Conservation (phyloP, 2,329 filamentous ascomycete genomes). For the Cordyceps pruinosa region DNA sequence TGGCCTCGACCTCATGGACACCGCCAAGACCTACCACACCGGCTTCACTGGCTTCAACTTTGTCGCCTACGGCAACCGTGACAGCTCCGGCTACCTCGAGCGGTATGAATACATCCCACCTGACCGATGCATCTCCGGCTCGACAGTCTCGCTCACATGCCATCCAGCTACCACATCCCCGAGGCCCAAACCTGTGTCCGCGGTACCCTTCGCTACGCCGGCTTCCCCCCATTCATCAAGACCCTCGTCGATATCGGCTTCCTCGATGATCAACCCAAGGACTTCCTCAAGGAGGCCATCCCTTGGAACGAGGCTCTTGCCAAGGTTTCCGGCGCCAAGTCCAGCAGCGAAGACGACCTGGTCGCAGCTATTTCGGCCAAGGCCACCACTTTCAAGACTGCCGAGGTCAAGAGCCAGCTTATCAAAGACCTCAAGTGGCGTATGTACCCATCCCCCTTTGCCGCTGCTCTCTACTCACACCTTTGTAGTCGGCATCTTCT, state of each 20-base stretch:
- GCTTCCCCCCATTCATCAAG: slow-evolving; percentile 87
- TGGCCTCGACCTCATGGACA: slow-evolving; percentile 70
- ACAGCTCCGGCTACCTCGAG: slow-evolving; percentile 81
- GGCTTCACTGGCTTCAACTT: slow-evolving; percentile 79
- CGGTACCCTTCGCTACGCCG: slow-evolving; percentile 74
- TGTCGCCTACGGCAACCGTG: slow-evolving; percentile 89
- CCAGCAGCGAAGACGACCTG: slow-evolving; percentile 62
- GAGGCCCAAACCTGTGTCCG: slow-evolving; percentile 86
- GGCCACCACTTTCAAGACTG: slow-evolving; percentile 54
- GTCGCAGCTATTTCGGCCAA: slow-evolving; percentile 67
- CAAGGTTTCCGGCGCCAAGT: slow-evolving; percentile 64
- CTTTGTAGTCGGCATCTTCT: slow-evolving; percentile 51
- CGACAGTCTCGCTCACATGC: background rate
- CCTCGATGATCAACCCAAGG: slow-evolving; percentile 62
- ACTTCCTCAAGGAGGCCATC: slow-evolving; percentile 59
- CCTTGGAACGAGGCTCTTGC: slow-evolving; percentile 82
- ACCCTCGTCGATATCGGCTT: slow-evolving; percentile 86
- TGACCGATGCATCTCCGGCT: background rate
- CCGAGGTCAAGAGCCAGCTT: slow-evolving; percentile 54
- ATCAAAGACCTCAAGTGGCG: slow-evolving; percentile 11
- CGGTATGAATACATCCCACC: slow-evolving; percentile 31
- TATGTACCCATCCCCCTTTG: background rate
- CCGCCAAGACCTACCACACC: slow-evolving; percentile 86
- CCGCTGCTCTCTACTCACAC: background rate
- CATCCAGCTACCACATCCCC: slow-evolving; percentile 65